Conservation (phyloP, 768 basidiomycete species). For the Termitomyces eurrhizus region DNA sequence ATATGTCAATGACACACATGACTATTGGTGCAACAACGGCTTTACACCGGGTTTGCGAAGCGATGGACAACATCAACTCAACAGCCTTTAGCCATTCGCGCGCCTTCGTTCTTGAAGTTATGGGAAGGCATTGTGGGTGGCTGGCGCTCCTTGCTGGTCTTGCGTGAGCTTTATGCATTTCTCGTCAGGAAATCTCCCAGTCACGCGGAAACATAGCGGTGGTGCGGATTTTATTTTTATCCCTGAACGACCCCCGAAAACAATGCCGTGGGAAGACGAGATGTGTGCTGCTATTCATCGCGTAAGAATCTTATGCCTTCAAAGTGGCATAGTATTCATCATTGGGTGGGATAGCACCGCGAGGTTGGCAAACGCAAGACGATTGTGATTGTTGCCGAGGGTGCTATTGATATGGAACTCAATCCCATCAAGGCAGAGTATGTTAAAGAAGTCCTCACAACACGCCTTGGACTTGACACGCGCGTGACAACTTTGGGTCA, state of each 20-base stretch:
- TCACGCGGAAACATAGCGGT: constrained; percentile 37
- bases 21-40: constrained; percentile 97
- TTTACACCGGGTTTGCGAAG: constrained; percentile 93
- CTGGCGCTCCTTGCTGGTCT: constrained; percentile 90
- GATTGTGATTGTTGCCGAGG: constrained; percentile 97
- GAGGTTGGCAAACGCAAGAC: constrained; percentile 93
- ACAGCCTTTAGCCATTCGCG: constrained; percentile 95
- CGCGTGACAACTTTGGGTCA: constrained; percentile 97
- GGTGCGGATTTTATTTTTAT: constrained; percentile 99
- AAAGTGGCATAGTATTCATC: not conserved
- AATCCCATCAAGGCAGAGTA: constrained; percentile 91
- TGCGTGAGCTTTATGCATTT: constrained; percentile 45
- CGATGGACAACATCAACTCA: constrained; percentile 97
- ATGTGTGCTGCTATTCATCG: constrained; percentile 85
- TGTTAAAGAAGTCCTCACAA: constrained; percentile 84
- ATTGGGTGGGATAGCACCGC: constrained; percentile 62
- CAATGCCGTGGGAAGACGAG: constrained; percentile 82
- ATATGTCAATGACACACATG: constrained; percentile 96
- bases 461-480: constrained; percentile 88
- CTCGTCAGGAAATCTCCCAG: not conserved
- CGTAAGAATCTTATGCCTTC: constrained; percentile 38
- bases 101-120: constrained; percentile 97
- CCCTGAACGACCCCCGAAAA: constrained; percentile 83
- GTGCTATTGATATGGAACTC: constrained; percentile 82
- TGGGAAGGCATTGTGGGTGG: constrained; percentile 99